Evolutionary conservation across 106 monocot genomes (phyloP).

Genomic region (Phalaenopsis equestris): DNA sequence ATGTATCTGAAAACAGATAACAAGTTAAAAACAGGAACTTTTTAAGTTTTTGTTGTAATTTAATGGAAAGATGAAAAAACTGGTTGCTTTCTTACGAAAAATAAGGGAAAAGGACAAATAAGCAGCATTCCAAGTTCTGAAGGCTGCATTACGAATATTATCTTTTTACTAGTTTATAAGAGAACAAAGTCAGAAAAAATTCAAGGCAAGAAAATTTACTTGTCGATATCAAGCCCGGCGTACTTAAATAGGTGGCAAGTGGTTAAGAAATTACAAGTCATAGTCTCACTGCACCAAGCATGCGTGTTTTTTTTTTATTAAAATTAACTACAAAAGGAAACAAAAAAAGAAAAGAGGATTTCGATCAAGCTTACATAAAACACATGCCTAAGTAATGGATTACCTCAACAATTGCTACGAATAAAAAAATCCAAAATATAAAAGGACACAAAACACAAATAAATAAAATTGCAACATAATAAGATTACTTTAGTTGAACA

Average conservation of each 20-base stretch:
- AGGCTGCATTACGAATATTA: conserved; percentile 42
- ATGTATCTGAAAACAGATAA: conserved; percentile 64
- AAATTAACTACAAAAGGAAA: neutral
- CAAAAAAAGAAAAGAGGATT: neutral
- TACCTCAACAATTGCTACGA: neutral
- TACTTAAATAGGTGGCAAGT: conserved; percentile 86
- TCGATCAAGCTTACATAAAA: neutral
- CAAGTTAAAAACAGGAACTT: neutral
- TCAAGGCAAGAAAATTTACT: conserved; percentile 43
- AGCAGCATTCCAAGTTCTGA: conserved; percentile 93
- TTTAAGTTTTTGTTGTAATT: neutral
- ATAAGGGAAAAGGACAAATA: conserved; percentile 98
- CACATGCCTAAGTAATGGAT: neutral
- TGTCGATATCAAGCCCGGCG: conserved; percentile 87
- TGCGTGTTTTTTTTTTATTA: neutral
- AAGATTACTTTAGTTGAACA: neutral
- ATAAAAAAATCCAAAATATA: neutral
- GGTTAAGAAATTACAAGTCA: conserved; percentile 60
- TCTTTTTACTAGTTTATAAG: neutral
- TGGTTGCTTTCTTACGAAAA: conserved; percentile 69
- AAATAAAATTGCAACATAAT: neutral
- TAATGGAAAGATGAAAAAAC: neutral
- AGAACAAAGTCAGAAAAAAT: conserved; percentile 2
- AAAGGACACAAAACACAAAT: neutral
- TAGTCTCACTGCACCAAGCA: neutral